These are phyloP conservation scores for Starmerella apicola DNA, from an alignment of 805 yeast species.

Conservation along the genomic window DNA sequence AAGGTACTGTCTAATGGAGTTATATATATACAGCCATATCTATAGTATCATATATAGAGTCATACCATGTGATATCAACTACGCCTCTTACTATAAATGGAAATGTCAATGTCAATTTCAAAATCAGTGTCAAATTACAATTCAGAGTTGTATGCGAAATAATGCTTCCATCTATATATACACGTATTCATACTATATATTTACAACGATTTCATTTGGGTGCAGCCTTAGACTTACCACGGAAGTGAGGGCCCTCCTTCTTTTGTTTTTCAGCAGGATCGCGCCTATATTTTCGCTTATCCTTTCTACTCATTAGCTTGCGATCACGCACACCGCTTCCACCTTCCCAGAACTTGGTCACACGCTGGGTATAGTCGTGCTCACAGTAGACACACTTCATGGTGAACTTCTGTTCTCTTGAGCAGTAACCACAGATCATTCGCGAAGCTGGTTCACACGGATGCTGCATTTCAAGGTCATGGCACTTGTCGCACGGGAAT, in stretches of 20 bases:
- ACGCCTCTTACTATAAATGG: no score
- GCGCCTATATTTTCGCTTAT: slow-evolving; percentile 31
- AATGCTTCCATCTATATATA: no score
- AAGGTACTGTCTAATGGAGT: no score
- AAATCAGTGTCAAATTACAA: no score
- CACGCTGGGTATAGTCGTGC: slow-evolving; percentile 27
- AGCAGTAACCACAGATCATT: slow-evolving; percentile 34
- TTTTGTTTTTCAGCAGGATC: slow-evolving; percentile 12
- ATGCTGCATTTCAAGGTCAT: slow-evolving; percentile 30
- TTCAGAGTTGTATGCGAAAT: no score
- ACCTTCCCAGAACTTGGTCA: slow-evolving; percentile 35
- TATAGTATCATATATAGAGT: no score
- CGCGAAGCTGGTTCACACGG: slow-evolving; percentile 29
- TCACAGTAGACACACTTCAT: slow-evolving; percentile 29
- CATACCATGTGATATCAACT: no score
- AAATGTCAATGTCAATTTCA: no score
- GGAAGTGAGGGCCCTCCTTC: slow-evolving; percentile 12
- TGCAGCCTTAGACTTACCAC: slow-evolving; percentile 16
- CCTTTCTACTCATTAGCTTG: slow-evolving; percentile 31
- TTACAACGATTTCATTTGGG: no score
- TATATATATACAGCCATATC: no score
- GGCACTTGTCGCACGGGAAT: slow-evolving; percentile 34
- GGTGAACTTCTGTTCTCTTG: slow-evolving; percentile 31
- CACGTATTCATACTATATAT: no score
- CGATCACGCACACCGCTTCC: slow-evolving; percentile 34